Percentiles rank a stretch among this genome's conserved stretches.
Conservation (phyloP, 495 filamentous ascomycete genomes). For the Jackrogersella multiformis region DNA sequence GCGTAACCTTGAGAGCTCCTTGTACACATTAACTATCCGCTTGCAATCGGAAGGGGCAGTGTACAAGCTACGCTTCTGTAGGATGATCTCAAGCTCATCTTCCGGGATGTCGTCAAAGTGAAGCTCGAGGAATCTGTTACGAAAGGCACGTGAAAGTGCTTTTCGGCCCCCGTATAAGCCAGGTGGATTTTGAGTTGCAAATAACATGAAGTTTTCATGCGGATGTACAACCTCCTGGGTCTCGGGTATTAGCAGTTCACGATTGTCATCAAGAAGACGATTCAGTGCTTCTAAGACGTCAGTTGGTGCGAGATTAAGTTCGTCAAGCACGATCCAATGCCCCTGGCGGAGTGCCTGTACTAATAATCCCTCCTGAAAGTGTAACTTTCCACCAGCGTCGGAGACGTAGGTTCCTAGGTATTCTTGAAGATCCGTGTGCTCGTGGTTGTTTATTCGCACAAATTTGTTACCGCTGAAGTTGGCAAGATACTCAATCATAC, state of each 20-base stretch:
- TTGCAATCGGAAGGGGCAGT: conserved; percentile 92
- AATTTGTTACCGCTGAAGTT: conserved; percentile 96
- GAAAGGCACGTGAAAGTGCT: conserved; percentile 88
- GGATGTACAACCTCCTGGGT: conserved; percentile 93
- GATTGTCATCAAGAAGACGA: conserved; percentile 92
- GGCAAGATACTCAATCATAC: conserved; percentile 98
- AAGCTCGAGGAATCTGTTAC: conserved; percentile 95
- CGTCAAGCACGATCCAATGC: conserved; percentile 97
- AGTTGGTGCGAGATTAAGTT: conserved; percentile 94
- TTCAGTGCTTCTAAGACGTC: conserved; percentile 97
- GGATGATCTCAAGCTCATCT: conserved; percentile 90
- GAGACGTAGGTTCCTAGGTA: conserved; percentile 96
- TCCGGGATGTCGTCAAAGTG: conserved; percentile 99
- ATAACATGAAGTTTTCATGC: conserved; percentile 95
- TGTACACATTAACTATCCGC: conserved; percentile 92
- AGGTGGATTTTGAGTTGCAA: conserved; percentile 98
- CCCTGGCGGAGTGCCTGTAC: conserved; percentile 92
- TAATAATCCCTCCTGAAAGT: conserved; percentile 92
- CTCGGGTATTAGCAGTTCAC: conserved; percentile 96
- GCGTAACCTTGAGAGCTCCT: conserved; percentile 84
- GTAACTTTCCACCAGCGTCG: conserved; percentile 79
- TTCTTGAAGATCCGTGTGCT: conserved; percentile 97
- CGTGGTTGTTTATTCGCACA: conserved; percentile 98
- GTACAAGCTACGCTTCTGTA: conserved; percentile 83
- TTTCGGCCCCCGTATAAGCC: conserved; percentile 96